Conservation (phyloP, 2,329 filamentous ascomycete species). For the Chaetomium olivaceum region DNA sequence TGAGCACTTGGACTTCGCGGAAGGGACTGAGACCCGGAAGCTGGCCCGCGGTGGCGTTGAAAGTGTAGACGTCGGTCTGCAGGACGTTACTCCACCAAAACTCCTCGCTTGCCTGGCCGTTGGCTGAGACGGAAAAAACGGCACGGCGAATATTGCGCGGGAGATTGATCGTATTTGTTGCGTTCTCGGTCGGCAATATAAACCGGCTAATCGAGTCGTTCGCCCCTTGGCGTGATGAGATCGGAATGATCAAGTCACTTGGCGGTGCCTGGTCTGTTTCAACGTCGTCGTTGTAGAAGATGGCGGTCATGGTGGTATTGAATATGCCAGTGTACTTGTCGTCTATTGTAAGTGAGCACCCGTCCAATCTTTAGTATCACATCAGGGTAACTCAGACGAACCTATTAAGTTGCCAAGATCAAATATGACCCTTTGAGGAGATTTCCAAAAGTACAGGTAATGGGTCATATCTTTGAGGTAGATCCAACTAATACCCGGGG, state of each 20-base stretch:
- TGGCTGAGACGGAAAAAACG: slow-evolving; percentile 74
- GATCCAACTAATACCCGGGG: slow-evolving; percentile 70
- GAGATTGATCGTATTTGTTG: slow-evolving; percentile 59
- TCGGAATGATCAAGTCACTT: slow-evolving; percentile 68
- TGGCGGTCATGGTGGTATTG: slow-evolving; percentile 73
- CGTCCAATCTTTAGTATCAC: background rate
- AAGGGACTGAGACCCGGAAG: slow-evolving; percentile 72
- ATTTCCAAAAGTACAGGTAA: slow-evolving; percentile 67
- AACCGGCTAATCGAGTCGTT: slow-evolving; percentile 64
- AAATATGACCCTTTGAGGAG: slow-evolving; percentile 73
- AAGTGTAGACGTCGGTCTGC: slow-evolving; percentile 59
- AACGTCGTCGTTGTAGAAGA: slow-evolving; percentile 61
- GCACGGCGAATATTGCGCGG: slow-evolving; percentile 68
- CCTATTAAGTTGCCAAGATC: slow-evolving; percentile 72
- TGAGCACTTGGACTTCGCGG: slow-evolving; percentile 73
- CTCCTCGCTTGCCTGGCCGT: slow-evolving; percentile 74
- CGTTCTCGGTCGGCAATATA: slow-evolving; percentile 62
- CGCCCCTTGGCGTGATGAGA: slow-evolving; percentile 56
- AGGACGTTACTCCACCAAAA: slow-evolving; percentile 85
- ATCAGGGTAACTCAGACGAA: slow-evolving; percentile 3
- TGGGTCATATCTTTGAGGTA: slow-evolving; percentile 78
- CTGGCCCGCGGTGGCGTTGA: slow-evolving; percentile 55
- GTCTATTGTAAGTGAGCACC: slow-evolving; percentile 39
- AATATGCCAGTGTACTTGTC: slow-evolving; percentile 70
- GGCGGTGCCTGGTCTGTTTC: slow-evolving; percentile 44